phyloP scores from a whole-genome alignment of 2,329 filamentous ascomycete genomes.

The Alternaria postmessia region DNA sequence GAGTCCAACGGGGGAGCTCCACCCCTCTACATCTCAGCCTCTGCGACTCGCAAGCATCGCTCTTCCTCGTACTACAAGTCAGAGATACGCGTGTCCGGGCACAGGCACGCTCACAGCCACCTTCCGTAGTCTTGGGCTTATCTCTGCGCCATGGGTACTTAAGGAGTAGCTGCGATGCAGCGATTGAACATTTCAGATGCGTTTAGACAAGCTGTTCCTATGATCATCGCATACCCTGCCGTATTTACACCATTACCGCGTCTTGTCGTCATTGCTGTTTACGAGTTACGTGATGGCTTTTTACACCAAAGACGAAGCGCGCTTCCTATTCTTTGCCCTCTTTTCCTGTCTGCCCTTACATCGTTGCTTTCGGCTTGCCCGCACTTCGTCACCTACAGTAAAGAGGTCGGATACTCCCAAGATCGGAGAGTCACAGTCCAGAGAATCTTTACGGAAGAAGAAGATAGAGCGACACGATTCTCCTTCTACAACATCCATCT shows the following conservation, averaged over 20 bases:
- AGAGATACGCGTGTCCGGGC: constrained; percentile 1
- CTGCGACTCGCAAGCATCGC: constrained; percentile 11
- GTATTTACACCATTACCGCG: constrained; percentile 24
- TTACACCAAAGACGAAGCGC: constrained; percentile 28
- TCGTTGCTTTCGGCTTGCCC: constrained; percentile 22
- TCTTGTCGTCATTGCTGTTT: constrained; percentile 36
- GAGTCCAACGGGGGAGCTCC: constrained; percentile 24
- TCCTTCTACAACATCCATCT: not conserved
- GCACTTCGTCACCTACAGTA: constrained; percentile 9
- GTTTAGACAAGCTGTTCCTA: constrained; percentile 2
- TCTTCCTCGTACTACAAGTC: not conserved
- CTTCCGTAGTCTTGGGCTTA: not conserved
- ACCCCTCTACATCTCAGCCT: constrained; percentile 18
- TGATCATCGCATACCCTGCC: constrained; percentile 21
- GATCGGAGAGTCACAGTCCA: constrained; percentile 5
- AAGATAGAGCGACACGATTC: constrained; percentile 1
- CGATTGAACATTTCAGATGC: not conserved
- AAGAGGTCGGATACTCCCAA: constrained; percentile 6
- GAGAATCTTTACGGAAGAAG: not conserved
- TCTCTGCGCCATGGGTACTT: not conserved
- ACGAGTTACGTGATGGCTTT: constrained; percentile 26
- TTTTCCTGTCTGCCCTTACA: constrained; percentile 40
- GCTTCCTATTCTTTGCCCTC: constrained; percentile 39
- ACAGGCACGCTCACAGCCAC: constrained; percentile 9
- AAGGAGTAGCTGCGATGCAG: constrained; percentile 1